These are phyloP conservation scores for Oryza glumipatula DNA, from an alignment of 176 grass and related monocot genomes.

Conservation along the genomic window DNA sequence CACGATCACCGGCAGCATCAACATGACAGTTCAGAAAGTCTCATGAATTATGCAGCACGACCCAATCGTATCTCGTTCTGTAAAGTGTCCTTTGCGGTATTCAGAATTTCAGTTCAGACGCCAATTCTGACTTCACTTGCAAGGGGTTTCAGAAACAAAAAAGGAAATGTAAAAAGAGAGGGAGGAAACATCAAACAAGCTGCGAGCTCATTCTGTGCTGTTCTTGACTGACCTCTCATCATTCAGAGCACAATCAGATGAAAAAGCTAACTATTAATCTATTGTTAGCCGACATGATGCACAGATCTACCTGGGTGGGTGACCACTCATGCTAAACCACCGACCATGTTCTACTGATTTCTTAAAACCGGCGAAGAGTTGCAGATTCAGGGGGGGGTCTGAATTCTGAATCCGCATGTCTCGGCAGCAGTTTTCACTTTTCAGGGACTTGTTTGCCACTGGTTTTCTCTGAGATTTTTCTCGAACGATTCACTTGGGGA, in stretches of 20 bases:
- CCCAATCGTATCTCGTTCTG: background rate
- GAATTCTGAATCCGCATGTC: background rate
- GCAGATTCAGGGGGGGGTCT: slow-evolving; percentile 4
- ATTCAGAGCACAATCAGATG: background rate
- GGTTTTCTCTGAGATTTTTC: background rate
- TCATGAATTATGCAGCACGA: background rate
- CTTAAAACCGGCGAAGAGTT: background rate
- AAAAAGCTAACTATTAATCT: background rate
- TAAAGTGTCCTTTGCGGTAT: background rate
- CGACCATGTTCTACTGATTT: background rate
- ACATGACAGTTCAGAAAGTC: background rate
- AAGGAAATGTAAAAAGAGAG: background rate
- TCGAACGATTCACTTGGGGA: background rate
- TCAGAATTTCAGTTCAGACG: background rate
- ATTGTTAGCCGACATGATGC: slow-evolving; percentile 16
- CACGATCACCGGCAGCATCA: background rate
- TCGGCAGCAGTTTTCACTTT: background rate
- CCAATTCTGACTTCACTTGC: slow-evolving; percentile 10
- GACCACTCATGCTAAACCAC: background rate
- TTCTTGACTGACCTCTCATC: slow-evolving; percentile 15
- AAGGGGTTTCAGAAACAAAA: background rate
- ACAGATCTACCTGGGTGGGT: background rate
- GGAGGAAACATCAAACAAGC: background rate
- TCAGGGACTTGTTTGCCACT: background rate
- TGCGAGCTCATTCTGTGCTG: slow-evolving; percentile 3